Base-by-base conservation (phyloP, 2,329 filamentous ascomycete species). In the Botrytis tulipae region DNA sequence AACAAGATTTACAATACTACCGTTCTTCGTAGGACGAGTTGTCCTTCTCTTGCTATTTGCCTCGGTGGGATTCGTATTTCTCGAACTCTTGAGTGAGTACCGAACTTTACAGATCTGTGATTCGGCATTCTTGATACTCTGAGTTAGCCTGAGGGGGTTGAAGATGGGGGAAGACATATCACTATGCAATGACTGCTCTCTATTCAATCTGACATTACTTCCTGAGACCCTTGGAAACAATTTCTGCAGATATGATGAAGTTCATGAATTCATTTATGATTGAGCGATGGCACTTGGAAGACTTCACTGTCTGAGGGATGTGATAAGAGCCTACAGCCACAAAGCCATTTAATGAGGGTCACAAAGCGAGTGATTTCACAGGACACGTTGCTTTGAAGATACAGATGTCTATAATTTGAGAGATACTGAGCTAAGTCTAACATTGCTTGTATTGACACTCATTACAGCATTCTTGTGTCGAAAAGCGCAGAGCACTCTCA, bases 101-200 rank as follows among this genome's bases (percentile, higher is more conserved):
- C 25, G 10, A n/a, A 14, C n/a, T 29, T 54, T 16, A 12, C 5
- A 0, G n/a, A 29, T n/a, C 25, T 29, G 16, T 2, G 29, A 8
- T 44, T 54, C 6, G n/a, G 5, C 5, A 54, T 16, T n/a, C 10
- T 4, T 8, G 3, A 29, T n/a, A 18, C n/a, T 54, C 3, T 54
- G n/a, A 7, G 51, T 12, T 54, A 25, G 25, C 25, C 12, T 16
- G 51, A 54, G 51, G 4, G 22, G 16, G 14, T 5, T 18, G 3
- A 1, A 16, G 1, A 2, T 2, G 12, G 18, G 51, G 4, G 3
- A 1, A 20, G 14, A 4, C 3, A 57, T 16, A 16, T 29, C n/a
- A 29, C 51, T 9, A 4, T 25, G 9, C 22, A 25, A 48, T 25
- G 46, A 48, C 9, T 48, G 22, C 10, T 25, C 22, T 48, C 46